phyloP scores from a whole-genome alignment of 345 rosid species.

The Gossypium ekmanianum region DNA sequence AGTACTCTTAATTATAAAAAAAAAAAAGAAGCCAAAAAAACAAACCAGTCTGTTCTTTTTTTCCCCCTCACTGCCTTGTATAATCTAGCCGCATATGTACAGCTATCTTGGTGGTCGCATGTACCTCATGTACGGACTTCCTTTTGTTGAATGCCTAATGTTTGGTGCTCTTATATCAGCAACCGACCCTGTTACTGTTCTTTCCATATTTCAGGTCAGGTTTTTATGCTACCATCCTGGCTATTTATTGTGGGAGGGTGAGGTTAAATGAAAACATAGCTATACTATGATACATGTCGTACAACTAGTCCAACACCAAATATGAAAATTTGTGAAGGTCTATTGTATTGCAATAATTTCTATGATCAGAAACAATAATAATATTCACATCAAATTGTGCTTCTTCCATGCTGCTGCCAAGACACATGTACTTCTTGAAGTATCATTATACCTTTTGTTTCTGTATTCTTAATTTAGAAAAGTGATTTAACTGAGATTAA shows the following conservation, averaged over 20 bases:
- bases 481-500: neutral
- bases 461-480: neutral
- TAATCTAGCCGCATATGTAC: constrained; percentile 14
- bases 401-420: neutral
- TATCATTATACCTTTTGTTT: neutral
- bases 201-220: constrained; percentile 85
- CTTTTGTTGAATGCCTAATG: constrained; percentile 93
- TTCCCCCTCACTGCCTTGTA: neutral
- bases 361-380: neutral
- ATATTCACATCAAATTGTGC: neutral
- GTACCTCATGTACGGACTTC: constrained; percentile 84
- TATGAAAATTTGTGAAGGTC: neutral
- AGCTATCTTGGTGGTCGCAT: constrained; percentile 87
- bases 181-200: constrained; percentile 97
- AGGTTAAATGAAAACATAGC: neutral
- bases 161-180: constrained; percentile 99
- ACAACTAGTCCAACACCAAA: neutral
- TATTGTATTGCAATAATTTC: neutral
- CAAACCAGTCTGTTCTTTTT: neutral
- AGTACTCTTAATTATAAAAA: constrained; percentile 26
- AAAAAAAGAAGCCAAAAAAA: too few relatives aligned
- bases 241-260: constrained; percentile 2
- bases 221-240: constrained; percentile 17
- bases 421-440: neutral
- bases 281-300: neutral